Percentiles rank a stretch among this genome's conserved stretches.
phyloP scores from a whole-genome alignment of 2,329 filamentous ascomycete species.

The Mollisiaceae sp. region DNA sequence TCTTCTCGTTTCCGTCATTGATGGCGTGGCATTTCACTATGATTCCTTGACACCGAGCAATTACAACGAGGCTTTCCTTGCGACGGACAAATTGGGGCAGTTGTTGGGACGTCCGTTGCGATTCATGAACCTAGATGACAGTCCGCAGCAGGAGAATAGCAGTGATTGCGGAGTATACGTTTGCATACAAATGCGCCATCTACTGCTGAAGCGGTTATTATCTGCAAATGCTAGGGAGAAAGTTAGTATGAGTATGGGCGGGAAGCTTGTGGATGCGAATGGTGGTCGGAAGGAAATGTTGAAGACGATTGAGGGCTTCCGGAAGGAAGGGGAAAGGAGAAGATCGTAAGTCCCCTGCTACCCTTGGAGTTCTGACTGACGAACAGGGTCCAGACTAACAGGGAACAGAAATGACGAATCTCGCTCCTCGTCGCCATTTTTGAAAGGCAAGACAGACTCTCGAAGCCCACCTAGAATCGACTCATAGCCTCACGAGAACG shows the following conservation, averaged over 20 bases:
- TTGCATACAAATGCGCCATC: slow-evolving; percentile 90
- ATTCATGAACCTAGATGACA: slow-evolving; percentile 83
- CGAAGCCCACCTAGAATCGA: slow-evolving; percentile 37
- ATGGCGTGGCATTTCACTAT: slow-evolving; percentile 95
- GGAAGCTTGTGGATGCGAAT: slow-evolving; percentile 79
- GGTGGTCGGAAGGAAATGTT: slow-evolving; percentile 90
- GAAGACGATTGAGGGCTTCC: slow-evolving; percentile 82
- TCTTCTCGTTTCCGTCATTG: slow-evolving; percentile 84
- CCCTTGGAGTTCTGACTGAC: background rate
- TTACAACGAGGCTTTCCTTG: slow-evolving; percentile 71
- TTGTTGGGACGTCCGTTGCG: slow-evolving; percentile 71
- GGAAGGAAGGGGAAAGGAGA: slow-evolving; percentile 85
- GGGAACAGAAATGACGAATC: slow-evolving; percentile 32
- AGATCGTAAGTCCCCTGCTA: slow-evolving; percentile 68
- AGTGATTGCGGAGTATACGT: slow-evolving; percentile 97
- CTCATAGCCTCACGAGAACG: slow-evolving; percentile 22
- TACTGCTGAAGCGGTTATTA: slow-evolving; percentile 85
- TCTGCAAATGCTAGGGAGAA: slow-evolving; percentile 81
- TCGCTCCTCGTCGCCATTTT: slow-evolving; percentile 32
- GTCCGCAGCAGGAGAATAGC: slow-evolving; percentile 88
- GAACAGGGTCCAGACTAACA: slow-evolving; percentile 13
- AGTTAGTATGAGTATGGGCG: slow-evolving; percentile 91
- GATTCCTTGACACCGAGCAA: slow-evolving; percentile 84
- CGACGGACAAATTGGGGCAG: slow-evolving; percentile 69
- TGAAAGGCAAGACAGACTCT: slow-evolving; percentile 29